phyloP scores from a whole-genome alignment of 2,329 filamentous ascomycete species.

The Penicillium sp. region DNA sequence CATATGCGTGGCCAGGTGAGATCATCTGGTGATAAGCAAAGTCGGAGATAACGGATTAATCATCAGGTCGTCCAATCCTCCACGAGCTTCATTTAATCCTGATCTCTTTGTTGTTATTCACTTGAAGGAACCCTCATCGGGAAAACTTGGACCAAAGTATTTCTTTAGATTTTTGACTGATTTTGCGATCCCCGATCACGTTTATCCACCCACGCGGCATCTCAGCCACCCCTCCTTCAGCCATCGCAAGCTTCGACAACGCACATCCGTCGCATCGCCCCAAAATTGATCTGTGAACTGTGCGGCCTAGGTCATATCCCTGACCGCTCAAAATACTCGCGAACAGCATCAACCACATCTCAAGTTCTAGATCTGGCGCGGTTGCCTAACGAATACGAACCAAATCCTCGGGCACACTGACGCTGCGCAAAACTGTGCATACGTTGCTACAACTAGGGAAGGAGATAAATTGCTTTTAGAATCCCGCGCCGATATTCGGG shows the following conservation, averaged over 20 bases:
- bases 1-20: not conserved
- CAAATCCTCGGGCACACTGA: not conserved
- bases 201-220: constrained; percentile 1
- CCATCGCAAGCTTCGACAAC: constrained; percentile 4
- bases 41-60: constrained; percentile 12
- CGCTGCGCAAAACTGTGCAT: constrained; percentile 3
- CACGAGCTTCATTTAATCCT: not conserved
- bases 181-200: not conserved
- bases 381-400: not conserved
- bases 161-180: not conserved
- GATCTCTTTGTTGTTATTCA: not conserved
- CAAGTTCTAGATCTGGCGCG: not conserved
- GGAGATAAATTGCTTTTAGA: not conserved
- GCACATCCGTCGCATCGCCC: constrained; percentile 1
- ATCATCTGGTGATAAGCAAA: constrained; percentile 11
- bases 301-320: not conserved
- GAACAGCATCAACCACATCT: not conserved
- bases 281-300: not conserved
- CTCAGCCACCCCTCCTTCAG: not conserved
- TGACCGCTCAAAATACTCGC: not conserved
- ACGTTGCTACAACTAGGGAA: not conserved
- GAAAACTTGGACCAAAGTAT: not conserved
- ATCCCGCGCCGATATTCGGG: not conserved
- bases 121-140: not conserved
- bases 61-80: not conserved